Base-by-base conservation (phyloP, 1,284 basidiomycete species). In the Moesziomyces sp. region DNA sequence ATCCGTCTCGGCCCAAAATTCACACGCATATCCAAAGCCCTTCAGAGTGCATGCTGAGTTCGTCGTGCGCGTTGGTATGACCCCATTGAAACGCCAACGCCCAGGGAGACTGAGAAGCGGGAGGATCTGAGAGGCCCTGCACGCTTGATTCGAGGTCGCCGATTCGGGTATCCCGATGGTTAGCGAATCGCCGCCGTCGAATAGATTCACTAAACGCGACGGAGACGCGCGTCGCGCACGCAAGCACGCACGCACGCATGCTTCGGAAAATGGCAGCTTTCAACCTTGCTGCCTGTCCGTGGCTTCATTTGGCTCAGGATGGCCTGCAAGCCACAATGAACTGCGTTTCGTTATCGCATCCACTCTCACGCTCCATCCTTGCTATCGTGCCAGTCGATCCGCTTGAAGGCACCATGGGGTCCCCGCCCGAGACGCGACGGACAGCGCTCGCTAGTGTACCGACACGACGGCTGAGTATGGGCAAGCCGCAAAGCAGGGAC, bases 1-100 rank as follows among this genome's bases (percentile, higher is more conserved):
- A 69, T 58, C 46, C 24, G 66, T 62, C 59, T 62, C 58, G 52
- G 48, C 51, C 35, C n/a, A 52, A 50, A 23, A 50, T 23, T 26
- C n/a, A n/a, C 58, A 60, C 47, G 57, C 57, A 59, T 59, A 40
- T 40, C 38, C 38, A 34, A 34, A 34, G 30, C 13, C 30, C 13
- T 34, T 13, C 10, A 34, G 30, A 34, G 30, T 34, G 30, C 30
- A 34, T 13, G 30, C 30, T 13, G 30, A 7, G 8, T 28, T 8
- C 8, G 26, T 28, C 26, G 5, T 28, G 8, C 26, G 8, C 26
- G 26, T 8, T 7, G 26, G 26, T 8, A 26, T 26, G 24, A 26
- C 24, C 6, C 24, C 21, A 21, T 21, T 21, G 21, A 21, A 21
- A 21, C 21, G 21, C 21, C 21, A 9, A 28, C 28, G 28, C 6